phyloP scores from a whole-genome alignment of 2,329 filamentous ascomycete species.

The Colletotrichum abscissum region DNA sequence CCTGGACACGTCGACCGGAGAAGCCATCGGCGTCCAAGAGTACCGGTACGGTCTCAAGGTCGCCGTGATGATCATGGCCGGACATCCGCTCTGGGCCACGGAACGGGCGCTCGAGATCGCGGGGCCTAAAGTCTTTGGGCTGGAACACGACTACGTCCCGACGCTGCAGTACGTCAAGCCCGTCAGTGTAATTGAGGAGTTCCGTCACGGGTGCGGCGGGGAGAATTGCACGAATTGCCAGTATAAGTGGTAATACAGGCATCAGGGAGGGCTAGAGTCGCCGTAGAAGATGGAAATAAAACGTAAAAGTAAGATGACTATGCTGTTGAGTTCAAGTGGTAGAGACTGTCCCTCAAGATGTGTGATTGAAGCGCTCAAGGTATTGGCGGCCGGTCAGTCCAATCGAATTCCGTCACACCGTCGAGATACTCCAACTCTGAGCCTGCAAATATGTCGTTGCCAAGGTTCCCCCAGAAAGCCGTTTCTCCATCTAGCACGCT shows the following conservation, averaged over 20 bases:
- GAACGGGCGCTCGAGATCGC: conserved; percentile 39
- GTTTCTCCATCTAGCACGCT: not conserved
- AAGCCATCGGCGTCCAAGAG: conserved; percentile 51
- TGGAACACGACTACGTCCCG: conserved; percentile 34
- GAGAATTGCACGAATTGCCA: not conserved
- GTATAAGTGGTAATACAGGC: not conserved
- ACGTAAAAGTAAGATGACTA: not conserved
- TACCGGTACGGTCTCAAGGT: conserved; percentile 45
- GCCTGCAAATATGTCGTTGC: not conserved
- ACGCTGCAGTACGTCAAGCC: conserved; percentile 31
- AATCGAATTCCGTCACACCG: not conserved
- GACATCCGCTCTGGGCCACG: conserved; percentile 28
- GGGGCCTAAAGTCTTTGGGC: conserved; percentile 35
- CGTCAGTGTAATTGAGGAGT: conserved; percentile 36
- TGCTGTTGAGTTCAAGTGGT: not conserved
- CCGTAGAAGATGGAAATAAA: not conserved
- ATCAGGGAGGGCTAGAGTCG: too few species aligned
- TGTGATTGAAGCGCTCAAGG: not conserved
- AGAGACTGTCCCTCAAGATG: not conserved
- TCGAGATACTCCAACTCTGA: not conserved
- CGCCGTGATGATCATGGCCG: conserved; percentile 35
- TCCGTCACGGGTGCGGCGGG: not conserved
- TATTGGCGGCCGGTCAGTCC: not conserved
- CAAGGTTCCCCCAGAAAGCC: not conserved
- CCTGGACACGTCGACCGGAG: conserved; percentile 49